Evolutionary conservation across 1,139 yeast species (phyloP).

Genomic region (Eremothecium coryli): DNA sequence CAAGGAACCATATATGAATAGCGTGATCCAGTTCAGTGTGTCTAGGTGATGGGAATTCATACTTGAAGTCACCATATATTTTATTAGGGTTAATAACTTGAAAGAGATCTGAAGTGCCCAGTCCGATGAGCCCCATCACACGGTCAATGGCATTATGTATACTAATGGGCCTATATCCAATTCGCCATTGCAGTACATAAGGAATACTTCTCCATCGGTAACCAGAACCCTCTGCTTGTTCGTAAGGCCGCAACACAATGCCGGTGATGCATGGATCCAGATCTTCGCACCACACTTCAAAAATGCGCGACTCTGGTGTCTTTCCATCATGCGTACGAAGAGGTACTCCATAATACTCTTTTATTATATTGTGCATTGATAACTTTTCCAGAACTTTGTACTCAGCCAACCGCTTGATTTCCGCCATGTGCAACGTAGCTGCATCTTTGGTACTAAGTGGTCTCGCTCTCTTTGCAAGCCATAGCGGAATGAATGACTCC

Average conservation of each 20-base stretch:
- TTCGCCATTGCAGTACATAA: constrained; percentile 20
- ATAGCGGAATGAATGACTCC: constrained; percentile 24
- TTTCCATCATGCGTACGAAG: constrained; percentile 16
- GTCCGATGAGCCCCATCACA: constrained; percentile 16
- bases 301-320: constrained; percentile 16
- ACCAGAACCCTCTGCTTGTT: background rate
- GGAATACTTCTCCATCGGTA: constrained; percentile 23
- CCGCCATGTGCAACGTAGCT: constrained; percentile 15
- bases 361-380: constrained; percentile 26
- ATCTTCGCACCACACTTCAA: constrained; percentile 29
- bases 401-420: constrained; percentile 17
- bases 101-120: constrained; percentile 18
- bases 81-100: constrained; percentile 23
- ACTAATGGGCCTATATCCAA: constrained; percentile 21
- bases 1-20: constrained; percentile 27
- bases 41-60: constrained; percentile 22
- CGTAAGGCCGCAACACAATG: constrained; percentile 14
- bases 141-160: constrained; percentile 13
- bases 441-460: constrained; percentile 20
- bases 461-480: constrained; percentile 22
- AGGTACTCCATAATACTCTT: constrained; percentile 28
- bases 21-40: constrained; percentile 18
- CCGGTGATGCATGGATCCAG: constrained; percentile 27
- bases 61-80: constrained; percentile 24
- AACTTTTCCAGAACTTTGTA: constrained; percentile 20